A percentile compares a stretch with the other conserved stretches of the same genome.
These are phyloP conservation scores for Stereocaulon alpinum DNA, from an alignment of 495 filamentous ascomycete species.

Conservation along the genomic window DNA sequence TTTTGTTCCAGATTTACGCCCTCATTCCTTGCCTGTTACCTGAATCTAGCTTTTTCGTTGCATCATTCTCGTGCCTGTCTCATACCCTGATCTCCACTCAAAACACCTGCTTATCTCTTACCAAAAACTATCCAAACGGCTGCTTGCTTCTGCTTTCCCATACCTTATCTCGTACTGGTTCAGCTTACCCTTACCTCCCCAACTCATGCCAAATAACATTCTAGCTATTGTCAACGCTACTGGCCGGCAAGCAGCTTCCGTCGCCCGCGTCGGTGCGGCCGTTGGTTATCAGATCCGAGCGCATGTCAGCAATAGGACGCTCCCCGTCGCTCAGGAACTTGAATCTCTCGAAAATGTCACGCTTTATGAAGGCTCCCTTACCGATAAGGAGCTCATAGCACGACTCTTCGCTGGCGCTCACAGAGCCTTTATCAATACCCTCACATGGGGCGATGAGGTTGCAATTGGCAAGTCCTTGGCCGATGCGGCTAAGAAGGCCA, in stretches of 20 bases:
- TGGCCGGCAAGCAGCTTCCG: slow-evolving; percentile 84
- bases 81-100: not conserved
- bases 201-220: slow-evolving; percentile 50
- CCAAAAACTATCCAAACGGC: not conserved
- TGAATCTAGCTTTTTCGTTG: not conserved
- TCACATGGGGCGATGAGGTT: slow-evolving; percentile 92
- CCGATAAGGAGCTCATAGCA: slow-evolving; percentile 59
- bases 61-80: not conserved
- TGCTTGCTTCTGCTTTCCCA: not conserved
- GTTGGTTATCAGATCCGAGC: slow-evolving; percentile 86
- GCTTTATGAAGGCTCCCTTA: slow-evolving; percentile 70
- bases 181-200: not conserved
- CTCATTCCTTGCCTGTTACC: no score
- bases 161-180: slow-evolving; percentile 1
- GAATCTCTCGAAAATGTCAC: slow-evolving; percentile 71
- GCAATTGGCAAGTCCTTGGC: slow-evolving; percentile 78
- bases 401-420: slow-evolving; percentile 73
- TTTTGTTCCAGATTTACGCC: not conserved
- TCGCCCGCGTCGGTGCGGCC: slow-evolving; percentile 84
- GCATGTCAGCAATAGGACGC: slow-evolving; percentile 73
- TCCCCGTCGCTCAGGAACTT: slow-evolving; percentile 69
- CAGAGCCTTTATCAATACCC: slow-evolving; percentile 94
- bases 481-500: slow-evolving; percentile 76
- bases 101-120: not conserved
- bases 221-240: slow-evolving; percentile 89